Base-by-base conservation (phyloP, 1,139 yeast species). In the Sugiyamaella pinicola region DNA sequence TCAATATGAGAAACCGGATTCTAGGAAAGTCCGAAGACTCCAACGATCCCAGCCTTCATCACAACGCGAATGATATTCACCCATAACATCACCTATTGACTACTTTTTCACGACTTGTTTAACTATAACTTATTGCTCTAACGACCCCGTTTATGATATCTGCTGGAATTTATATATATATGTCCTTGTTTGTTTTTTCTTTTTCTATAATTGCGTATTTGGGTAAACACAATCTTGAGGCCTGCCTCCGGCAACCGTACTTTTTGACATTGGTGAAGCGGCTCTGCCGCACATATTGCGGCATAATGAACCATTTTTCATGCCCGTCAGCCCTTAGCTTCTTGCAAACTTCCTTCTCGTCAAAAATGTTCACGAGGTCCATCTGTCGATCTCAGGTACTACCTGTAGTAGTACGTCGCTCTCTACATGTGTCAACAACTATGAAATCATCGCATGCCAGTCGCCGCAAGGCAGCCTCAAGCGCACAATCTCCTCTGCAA, bases 1-100 rank as follows among this genome's bases (percentile, higher is more conserved):
- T 60, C 44, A 61, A 60, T 31, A 62, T 66, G 66, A 64, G 66
- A 57, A 63, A 63, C 47, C 54, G 63, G 52, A 58, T 60, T 21
- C 39, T 52, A 13, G 55, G 55, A 26, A 47, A 43, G 29, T 33
- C 39, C 12, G 47, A 43, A n/a, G 47, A 43, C 13, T 24, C 21
- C 15, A 42, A 15, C 7, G 47, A 43, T 12, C 17, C 31, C n/a
- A 43, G 5, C 12, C 7, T 19, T 22, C 39, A 18, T 31, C 35
- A 31, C 8, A 13, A 13, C 17, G 17, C 22, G 12, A 21, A 10
- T n/a, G 46, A 29, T 29, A 10, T 22, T 31, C 35, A 28, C 13
- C 26, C 31, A 42, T 42, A 10, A 29, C 37, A 26, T 15, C n/a
- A n/a, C n/a, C n/a, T n/a, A n/a, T 15, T 24, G 3, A 7, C 19